These are phyloP conservation scores for Blastocystis hominis DNA, from an alignment of 352 stramenopile genomes.

Conservation along the genomic window DNA sequence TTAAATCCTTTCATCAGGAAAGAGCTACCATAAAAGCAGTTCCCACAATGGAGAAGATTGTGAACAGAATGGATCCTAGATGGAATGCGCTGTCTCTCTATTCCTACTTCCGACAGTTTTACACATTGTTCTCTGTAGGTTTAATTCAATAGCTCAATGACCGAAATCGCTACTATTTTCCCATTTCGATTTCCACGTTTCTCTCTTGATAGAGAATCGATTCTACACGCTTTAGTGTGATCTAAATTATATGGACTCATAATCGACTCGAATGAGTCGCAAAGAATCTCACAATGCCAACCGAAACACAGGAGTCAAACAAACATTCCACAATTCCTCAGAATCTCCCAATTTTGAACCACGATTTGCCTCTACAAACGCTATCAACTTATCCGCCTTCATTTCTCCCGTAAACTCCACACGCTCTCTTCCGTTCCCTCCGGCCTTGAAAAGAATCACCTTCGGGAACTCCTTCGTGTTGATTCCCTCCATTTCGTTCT, in stretches of 20 bases:
- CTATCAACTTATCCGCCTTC: background rate
- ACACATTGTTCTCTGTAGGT: background rate
- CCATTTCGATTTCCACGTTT: background rate
- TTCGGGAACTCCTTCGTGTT: background rate
- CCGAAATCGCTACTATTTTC: conserved; percentile 7
- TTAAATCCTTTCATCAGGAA: no score
- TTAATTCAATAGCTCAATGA: background rate
- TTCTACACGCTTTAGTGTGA: background rate
- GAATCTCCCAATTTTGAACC: background rate
- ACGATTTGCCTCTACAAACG: conserved; percentile 5
- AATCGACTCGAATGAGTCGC: no score
- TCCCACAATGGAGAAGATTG: conserved; percentile 47
- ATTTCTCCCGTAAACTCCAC: background rate
- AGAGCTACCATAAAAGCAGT: conserved; percentile 30
- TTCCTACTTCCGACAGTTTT: conserved; percentile 1
- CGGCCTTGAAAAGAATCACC: conserved; percentile 6
- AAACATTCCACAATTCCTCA: conserved; percentile 34
- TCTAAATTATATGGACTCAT: no score
- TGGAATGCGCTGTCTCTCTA: background rate
- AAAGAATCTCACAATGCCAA: no score
- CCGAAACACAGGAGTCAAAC: background rate
- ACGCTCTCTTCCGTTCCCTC: conserved; percentile 17
- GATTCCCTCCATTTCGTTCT: conserved; percentile 27
- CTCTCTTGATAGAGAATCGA: background rate
- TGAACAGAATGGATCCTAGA: conserved; percentile 39